Evolutionary conservation across 139 green algal genomes (phyloP).

Genomic region (Picochlorum sp.): DNA sequence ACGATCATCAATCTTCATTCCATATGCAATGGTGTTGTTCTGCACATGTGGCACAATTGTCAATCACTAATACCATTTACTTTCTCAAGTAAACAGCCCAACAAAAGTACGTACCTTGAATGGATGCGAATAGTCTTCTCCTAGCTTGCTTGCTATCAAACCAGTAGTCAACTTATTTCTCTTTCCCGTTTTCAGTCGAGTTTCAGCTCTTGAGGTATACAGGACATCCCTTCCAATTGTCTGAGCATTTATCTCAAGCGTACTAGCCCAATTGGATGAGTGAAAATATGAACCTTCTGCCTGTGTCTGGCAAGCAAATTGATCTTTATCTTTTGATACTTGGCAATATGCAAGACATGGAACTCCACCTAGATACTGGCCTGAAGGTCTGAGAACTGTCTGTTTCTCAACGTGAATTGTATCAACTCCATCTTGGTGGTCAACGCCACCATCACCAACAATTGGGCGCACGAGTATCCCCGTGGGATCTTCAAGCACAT

Average conservation of each 20-base stretch:
- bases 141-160: constrained; percentile 24
- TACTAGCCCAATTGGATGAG: constrained; percentile 33
- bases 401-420: constrained; percentile 49
- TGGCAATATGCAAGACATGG: constrained; percentile 31
- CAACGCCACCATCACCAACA: constrained; percentile 39
- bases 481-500: constrained; percentile 45
- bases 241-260: constrained; percentile 37
- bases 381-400: constrained; percentile 24
- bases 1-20: constrained; percentile 41
- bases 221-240: constrained; percentile 56
- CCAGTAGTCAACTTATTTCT: constrained; percentile 29
- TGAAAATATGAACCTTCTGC: constrained; percentile 38
- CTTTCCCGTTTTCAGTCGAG: constrained; percentile 26
- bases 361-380: constrained; percentile 29
- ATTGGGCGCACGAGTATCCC: constrained; percentile 41
- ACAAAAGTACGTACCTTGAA: constrained; percentile 30
- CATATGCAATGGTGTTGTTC: constrained; percentile 19
- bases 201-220: constrained; percentile 56
- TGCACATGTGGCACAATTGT: too few species aligned
- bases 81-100: too few species aligned
- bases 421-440: constrained; percentile 67
- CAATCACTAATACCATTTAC: too few species aligned
- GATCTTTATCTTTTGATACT: constrained; percentile 70
- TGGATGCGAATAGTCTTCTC: constrained; percentile 31
- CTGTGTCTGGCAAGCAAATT: constrained; percentile 38